These are phyloP conservation scores for Coniella vitis DNA, from an alignment of 2,329 filamentous ascomycete genomes.

Conservation along the genomic window DNA sequence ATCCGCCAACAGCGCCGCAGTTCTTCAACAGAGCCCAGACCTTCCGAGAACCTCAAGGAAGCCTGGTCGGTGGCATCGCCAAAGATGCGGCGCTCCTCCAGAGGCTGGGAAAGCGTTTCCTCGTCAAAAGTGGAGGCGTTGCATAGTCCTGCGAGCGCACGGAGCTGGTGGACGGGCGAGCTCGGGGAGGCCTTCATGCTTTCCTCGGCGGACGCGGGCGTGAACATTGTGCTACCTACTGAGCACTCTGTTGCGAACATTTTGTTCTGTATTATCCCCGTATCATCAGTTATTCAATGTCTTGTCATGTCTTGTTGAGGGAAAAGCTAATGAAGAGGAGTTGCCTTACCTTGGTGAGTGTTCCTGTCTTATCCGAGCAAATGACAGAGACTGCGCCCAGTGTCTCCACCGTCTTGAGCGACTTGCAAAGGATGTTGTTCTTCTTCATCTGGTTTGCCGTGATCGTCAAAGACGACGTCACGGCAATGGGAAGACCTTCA, in stretches of 20 bases:
- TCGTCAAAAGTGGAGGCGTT: conserved; percentile 72
- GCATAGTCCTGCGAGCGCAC: conserved; percentile 58
- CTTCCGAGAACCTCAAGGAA: conserved; percentile 64
- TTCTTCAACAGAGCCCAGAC: conserved; percentile 52
- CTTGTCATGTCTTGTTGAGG: too few species aligned
- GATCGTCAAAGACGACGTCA: conserved; percentile 67
- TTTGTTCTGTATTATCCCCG: conserved; percentile 48
- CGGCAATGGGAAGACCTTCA: conserved; percentile 63
- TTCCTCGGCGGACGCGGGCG: conserved; percentile 44
- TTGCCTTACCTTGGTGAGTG: conserved; percentile 45
- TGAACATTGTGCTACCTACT: conserved; percentile 45
- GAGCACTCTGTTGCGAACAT: conserved; percentile 68
- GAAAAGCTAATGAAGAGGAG: not conserved
- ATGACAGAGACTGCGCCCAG: conserved; percentile 67
- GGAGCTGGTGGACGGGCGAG: conserved; percentile 50
- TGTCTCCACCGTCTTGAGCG: conserved; percentile 71
- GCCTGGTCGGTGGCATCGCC: conserved; percentile 74
- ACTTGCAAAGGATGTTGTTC: conserved; percentile 74
- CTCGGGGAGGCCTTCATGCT: conserved; percentile 25
- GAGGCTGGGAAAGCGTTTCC: conserved; percentile 49
- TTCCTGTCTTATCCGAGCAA: conserved; percentile 73
- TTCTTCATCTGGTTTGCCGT: conserved; percentile 70
- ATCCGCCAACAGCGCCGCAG: conserved; percentile 57
- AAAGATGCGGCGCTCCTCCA: conserved; percentile 57
- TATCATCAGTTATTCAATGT: too few species aligned